phyloP scores from a whole-genome alignment of 768 basidiomycete genomes.

The Macrocybe gigantea region DNA sequence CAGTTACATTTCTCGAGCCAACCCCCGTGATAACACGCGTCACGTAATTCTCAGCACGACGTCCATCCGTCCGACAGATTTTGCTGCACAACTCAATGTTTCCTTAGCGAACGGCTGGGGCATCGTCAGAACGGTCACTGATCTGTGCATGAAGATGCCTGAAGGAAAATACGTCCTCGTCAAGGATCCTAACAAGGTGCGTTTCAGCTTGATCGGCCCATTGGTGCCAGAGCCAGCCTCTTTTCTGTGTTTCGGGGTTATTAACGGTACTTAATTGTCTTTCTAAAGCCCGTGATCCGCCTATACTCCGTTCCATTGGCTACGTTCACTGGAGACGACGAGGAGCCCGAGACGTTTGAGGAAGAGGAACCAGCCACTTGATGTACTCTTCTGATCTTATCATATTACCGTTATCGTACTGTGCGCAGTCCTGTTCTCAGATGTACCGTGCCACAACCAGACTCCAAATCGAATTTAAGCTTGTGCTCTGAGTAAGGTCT shows the following conservation, averaged over 20 bases:
- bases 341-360: conserved; percentile 40
- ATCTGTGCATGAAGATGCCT: conserved; percentile 92
- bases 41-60: conserved; percentile 95
- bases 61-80: conserved; percentile 91
- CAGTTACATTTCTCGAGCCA: conserved; percentile 93
- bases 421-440: neutral
- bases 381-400: too few relatives aligned
- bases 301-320: conserved; percentile 88
- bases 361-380: conserved; percentile 22
- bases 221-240: conserved; percentile 1
- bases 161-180: conserved; percentile 98
- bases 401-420: too few relatives aligned
- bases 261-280: conserved; percentile 11
- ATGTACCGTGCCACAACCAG: conserved; percentile 2
- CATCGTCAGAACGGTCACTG: conserved; percentile 91
- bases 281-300: conserved; percentile 80
- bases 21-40: conserved; percentile 90
- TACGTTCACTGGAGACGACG: conserved; percentile 81
- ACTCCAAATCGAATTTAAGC: conserved; percentile 15
- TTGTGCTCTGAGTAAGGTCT: conserved; percentile 61
- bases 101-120: conserved; percentile 97
- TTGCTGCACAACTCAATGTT: conserved; percentile 92
- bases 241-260: conserved; percentile 3
- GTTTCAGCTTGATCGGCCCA: conserved; percentile 15
- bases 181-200: conserved; percentile 96